Evolutionary conservation across 345 rosid species (phyloP).

Genomic region (Brassica rapa): DNA sequence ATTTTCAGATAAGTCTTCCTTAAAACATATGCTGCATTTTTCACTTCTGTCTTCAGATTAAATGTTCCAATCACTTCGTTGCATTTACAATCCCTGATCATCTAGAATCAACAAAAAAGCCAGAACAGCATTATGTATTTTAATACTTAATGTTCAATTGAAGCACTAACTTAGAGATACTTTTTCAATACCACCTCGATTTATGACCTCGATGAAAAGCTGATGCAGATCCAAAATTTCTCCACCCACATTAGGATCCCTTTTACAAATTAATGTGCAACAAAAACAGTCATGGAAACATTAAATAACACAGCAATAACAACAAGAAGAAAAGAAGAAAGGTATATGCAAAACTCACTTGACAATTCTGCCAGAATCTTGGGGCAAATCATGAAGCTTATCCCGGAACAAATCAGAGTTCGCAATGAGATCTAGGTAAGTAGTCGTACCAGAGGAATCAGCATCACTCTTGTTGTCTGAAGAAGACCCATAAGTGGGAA

Average conservation of each 20-base stretch:
- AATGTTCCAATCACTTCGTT: constrained; percentile 67
- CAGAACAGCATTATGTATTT: not conserved
- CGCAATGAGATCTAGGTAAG: constrained; percentile 52
- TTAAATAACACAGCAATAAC: not conserved
- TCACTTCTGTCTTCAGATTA: constrained; percentile 62
- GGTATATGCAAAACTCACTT: constrained; percentile 41
- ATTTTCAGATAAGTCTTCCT: constrained; percentile 62
- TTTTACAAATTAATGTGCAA: constrained; percentile 30
- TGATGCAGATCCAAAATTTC: constrained; percentile 63
- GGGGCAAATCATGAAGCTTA: constrained; percentile 53
- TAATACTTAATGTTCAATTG: not conserved
- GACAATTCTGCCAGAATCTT: constrained; percentile 47
- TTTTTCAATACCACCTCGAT: constrained; percentile 69
- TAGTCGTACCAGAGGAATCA: constrained; percentile 49
- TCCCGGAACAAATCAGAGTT: constrained; percentile 63
- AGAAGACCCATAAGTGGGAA: constrained; percentile 35
- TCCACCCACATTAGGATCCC: constrained; percentile 72
- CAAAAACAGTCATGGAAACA: not conserved
- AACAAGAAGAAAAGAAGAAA: not conserved
- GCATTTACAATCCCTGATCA: constrained; percentile 70
- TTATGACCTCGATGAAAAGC: constrained; percentile 75
- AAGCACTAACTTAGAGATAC: constrained; percentile 4
- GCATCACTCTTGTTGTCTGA: constrained; percentile 11
- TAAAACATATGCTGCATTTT: constrained; percentile 71
- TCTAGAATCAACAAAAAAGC: constrained; percentile 39